Evolutionary conservation across 768 basidiomycete species (phyloP), one percentile per base, ranked within the genome.

Genomic region (Rhodotorula diobovata): DNA sequence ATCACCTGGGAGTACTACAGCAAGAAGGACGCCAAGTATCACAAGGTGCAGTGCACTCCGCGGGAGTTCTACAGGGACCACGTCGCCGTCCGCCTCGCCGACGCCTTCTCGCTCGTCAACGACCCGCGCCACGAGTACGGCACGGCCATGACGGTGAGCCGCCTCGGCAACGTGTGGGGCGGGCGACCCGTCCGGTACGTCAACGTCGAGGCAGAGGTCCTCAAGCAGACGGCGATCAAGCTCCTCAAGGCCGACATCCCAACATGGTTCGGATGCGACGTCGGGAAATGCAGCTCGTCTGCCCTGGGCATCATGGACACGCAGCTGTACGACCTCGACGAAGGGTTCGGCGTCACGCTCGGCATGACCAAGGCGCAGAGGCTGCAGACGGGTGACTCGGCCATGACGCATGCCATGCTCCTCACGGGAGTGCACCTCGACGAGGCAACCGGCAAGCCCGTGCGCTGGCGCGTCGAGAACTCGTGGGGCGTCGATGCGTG

Each of bases 391-490:
- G 86, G 87, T 63, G 93, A 97, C 77, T 90, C 89, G 0, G 80
- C 88, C 43, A 95, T 96, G 93, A 97, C 93, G 1, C 94, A 97
- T 34, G 92, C 92, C 6, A 90, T 77, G 78, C 71, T 72, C 18
- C 21, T 67, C 12, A 66, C 67, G 8, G 67, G 64, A 10, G 72
- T 71, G 0, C 67, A 67, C 57, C 20, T 74, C 28, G 73, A 73
- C 54, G 59, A 58, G 57, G 25, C 50, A n/a, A n/a, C n/a, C 35
- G 91, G 91, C 63, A 86, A 85, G 67, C 88, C 93, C 0, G 81
- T 94, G 30, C 85, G 92, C n/a, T 98, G 92, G 85, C 91, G 92
- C 81, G 91, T 98, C 30, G 95, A 98, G 84, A 98, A 98, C 82
- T 90, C 88, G 7, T 98, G 95, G 95, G 90, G 91, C 25, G 87